Percentiles rank a stretch among this genome's conserved stretches.
Evolutionary conservation across 768 basidiomycete genomes (phyloP).

Genomic region (Xerocomellus intermedius): DNA sequence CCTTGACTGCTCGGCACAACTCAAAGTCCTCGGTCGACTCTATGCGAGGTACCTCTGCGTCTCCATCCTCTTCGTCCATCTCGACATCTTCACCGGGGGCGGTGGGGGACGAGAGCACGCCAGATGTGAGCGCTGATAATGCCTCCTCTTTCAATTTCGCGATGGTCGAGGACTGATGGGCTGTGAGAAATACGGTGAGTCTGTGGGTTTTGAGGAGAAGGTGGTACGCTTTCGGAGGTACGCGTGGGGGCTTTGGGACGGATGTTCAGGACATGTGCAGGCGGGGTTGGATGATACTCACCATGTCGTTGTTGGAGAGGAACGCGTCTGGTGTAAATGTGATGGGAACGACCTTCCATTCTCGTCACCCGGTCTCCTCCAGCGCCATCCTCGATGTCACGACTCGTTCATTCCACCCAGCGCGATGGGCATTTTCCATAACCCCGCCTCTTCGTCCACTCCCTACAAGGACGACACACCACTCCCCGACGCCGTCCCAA

Average conservation of each 20-base stretch:
- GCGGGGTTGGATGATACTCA: constrained; percentile 4
- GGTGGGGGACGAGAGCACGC: constrained; percentile 36
- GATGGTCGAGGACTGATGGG: constrained; percentile 53
- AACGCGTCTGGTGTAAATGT: neutral
- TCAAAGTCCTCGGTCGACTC: constrained; percentile 54
- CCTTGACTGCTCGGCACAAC: constrained; percentile 53
- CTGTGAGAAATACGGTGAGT: constrained; percentile 60
- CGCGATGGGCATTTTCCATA: constrained; percentile 54
- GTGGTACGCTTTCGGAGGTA: constrained; percentile 62
- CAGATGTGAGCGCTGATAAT: constrained; percentile 55
- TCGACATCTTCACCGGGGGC: constrained; percentile 26
- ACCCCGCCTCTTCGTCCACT: constrained; percentile 44
- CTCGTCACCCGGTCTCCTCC: constrained; percentile 17
- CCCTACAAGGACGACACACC: constrained; percentile 67
- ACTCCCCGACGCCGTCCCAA: constrained; percentile 64
- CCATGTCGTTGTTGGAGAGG: constrained; percentile 12
- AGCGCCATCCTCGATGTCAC: constrained; percentile 7
- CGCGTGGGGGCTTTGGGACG: constrained; percentile 46
- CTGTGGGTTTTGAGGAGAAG: constrained; percentile 74
- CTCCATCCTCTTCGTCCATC: constrained; percentile 10
- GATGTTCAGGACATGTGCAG: neutral
- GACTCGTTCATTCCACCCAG: constrained; percentile 6
- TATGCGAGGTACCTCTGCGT: constrained; percentile 35
- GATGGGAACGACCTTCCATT: constrained; percentile 29
- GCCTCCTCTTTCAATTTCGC: constrained; percentile 61